Conservation (phyloP, 805 yeast genomes). For the Candida quercuum region DNA sequence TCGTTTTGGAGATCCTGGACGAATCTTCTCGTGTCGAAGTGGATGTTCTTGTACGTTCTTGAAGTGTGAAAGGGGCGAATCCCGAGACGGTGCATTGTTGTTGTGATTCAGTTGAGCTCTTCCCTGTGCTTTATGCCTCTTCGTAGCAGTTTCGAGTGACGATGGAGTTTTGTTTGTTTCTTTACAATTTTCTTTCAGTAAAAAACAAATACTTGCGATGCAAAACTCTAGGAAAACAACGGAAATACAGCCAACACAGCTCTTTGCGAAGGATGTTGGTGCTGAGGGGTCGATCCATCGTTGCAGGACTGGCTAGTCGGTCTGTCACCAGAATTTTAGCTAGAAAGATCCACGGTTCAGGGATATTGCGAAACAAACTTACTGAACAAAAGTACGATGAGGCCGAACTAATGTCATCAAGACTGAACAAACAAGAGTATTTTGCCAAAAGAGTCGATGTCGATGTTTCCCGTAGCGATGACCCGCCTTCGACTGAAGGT, state of each 20-base stretch:
- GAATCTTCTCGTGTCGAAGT: conserved; percentile 24
- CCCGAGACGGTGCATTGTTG: background rate
- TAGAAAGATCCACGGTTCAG: background rate
- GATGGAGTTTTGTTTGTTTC: too few relatives aligned
- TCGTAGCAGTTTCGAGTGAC: too few relatives aligned
- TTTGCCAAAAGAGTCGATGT: conserved; percentile 22
- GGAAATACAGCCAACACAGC: background rate
- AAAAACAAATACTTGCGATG: too few relatives aligned
- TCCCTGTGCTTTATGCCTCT: background rate
- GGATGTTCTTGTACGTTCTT: conserved; percentile 6
- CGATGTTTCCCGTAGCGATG: conserved; percentile 5
- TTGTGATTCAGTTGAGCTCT: background rate
- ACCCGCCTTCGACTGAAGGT: conserved; percentile 11
- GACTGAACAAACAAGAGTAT: conserved; percentile 22
- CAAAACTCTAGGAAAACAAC: too few relatives aligned
- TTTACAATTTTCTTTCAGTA: too few relatives aligned
- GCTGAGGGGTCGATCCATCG: background rate
- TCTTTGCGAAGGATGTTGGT: background rate
- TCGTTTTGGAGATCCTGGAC: conserved; percentile 34
- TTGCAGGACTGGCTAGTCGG: background rate
- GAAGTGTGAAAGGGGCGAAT: conserved; percentile 3
- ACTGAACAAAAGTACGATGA: conserved; percentile 29
- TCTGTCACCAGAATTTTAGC: background rate
- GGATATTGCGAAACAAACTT: conserved; percentile 1
- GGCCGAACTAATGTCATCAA: conserved; percentile 25